phyloP scores from a whole-genome alignment of 2,329 filamentous ascomycete species.

The Cladosporium sp. region DNA sequence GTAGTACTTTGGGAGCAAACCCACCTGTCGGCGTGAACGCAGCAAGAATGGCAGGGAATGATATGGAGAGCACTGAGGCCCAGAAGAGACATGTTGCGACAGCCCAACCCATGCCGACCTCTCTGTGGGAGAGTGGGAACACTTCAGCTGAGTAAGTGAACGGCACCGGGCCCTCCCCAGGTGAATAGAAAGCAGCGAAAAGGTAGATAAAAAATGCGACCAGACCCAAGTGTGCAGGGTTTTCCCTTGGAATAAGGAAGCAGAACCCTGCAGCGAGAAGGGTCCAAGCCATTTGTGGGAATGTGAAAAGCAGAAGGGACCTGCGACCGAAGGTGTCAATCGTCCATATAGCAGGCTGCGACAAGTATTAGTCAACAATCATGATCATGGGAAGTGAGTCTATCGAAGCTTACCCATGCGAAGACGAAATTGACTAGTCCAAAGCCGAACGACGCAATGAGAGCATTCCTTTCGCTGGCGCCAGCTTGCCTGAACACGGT shows the following conservation, averaged over 20 bases:
- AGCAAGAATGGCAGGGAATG: slow-evolving; percentile 45
- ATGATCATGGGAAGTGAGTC: neutral
- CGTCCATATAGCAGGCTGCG: slow-evolving; percentile 36
- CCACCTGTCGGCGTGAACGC: slow-evolving; percentile 51
- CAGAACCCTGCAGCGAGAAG: slow-evolving; percentile 45
- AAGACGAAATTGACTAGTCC: slow-evolving; percentile 46
- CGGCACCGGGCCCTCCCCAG: slow-evolving; percentile 26
- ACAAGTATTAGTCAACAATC: slow-evolving; percentile 28
- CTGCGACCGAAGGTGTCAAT: slow-evolving; percentile 36
- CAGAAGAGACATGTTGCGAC: slow-evolving; percentile 43
- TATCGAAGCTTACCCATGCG: slow-evolving; percentile 25
- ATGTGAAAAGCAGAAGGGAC: slow-evolving; percentile 37
- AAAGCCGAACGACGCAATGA: slow-evolving; percentile 51
- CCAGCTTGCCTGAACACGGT: slow-evolving; percentile 31
- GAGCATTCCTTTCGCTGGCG: slow-evolving; percentile 38
- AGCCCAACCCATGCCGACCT: slow-evolving; percentile 27
- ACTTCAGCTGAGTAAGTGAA: slow-evolving; percentile 33
- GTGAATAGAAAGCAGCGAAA: slow-evolving; percentile 23
- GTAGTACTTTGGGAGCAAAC: slow-evolving; percentile 23
- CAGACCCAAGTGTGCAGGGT: slow-evolving; percentile 22
- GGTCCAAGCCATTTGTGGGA: slow-evolving; percentile 39
- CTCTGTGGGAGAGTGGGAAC: slow-evolving; percentile 30
- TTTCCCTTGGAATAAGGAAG: slow-evolving; percentile 31
- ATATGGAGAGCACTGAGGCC: slow-evolving; percentile 48
- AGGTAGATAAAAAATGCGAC: slow-evolving; percentile 30